Percentiles rank a stretch among this genome's conserved stretches.
phyloP scores from a whole-genome alignment of 83 land plant genomes.

The Thuja plicata region DNA sequence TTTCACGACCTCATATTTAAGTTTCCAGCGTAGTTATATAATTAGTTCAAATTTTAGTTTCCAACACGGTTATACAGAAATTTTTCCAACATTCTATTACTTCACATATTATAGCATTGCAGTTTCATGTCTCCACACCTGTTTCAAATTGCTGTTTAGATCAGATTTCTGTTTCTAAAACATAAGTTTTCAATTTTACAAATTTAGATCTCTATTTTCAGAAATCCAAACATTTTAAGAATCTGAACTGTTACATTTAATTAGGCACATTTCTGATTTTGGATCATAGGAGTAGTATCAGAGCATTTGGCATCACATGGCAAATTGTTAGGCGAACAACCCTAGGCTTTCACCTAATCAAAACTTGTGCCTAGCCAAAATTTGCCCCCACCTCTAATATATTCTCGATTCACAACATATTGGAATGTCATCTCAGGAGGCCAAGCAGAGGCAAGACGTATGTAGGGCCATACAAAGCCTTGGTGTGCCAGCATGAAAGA shows the following conservation, averaged over 20 bases:
- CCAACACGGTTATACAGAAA: neutral
- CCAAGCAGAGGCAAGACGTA: neutral
- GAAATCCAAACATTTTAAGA: neutral
- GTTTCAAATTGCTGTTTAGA: neutral
- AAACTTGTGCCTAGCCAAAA: neutral
- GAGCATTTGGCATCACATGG: neutral
- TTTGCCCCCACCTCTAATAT: neutral
- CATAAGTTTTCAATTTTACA: neutral
- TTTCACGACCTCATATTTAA: no score
- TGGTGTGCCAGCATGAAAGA: neutral
- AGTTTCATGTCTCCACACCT: neutral
- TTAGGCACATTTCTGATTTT: neutral
- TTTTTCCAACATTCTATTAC: neutral
- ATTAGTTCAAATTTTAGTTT: no score
- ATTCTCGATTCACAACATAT: neutral
- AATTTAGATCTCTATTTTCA: neutral
- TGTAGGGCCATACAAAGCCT: neutral
- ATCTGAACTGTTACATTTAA: neutral
- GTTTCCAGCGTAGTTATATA: no score
- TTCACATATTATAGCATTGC: neutral
- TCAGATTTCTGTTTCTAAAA: neutral
- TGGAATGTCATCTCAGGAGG: neutral
- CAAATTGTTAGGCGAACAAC: neutral
- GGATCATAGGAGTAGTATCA: neutral
- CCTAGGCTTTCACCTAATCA: neutral